phyloP scores from a whole-genome alignment of 805 yeast species.

The Wickerhamomyces pijperi region DNA sequence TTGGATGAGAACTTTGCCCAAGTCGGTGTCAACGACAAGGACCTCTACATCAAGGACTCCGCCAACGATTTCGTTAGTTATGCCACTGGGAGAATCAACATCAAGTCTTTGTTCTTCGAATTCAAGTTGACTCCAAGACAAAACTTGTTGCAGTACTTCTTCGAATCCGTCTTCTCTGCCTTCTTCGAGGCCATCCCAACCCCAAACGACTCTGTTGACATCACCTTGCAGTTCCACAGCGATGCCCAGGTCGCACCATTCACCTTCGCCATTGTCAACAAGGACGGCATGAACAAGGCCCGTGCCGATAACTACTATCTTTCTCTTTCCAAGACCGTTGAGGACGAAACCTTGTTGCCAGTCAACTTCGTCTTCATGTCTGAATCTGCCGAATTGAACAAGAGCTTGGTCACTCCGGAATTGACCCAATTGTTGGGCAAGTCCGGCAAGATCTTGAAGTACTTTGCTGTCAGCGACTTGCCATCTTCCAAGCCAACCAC shows the following conservation, averaged over 20 bases:
- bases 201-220: constrained; percentile 49
- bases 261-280: constrained; percentile 76
- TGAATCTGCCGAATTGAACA: constrained; percentile 77
- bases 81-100: constrained; percentile 81
- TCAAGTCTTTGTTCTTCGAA: constrained; percentile 49
- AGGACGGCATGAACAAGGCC: constrained; percentile 64
- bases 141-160: constrained; percentile 54
- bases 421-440: constrained; percentile 33
- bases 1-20: constrained; percentile 64
- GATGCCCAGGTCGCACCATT: constrained; percentile 35
- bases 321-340: constrained; percentile 75
- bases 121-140: constrained; percentile 70
- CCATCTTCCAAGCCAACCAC: constrained; percentile 59
- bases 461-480: constrained; percentile 76
- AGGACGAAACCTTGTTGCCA: constrained; percentile 54
- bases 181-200: constrained; percentile 43
- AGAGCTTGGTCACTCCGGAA: constrained; percentile 40
- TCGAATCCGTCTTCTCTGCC: constrained; percentile 52
- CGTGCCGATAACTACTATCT: constrained; percentile 74
- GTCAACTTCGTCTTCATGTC: constrained; percentile 75
- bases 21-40: constrained; percentile 46
- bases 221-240: constrained; percentile 45
- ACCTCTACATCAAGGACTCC: constrained; percentile 48
- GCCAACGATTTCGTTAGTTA: constrained; percentile 50
- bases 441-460: constrained; percentile 41